Evolutionary conservation across 169 alveolate genomes (phyloP).

Genomic region (Plasmodium vinckei): DNA sequence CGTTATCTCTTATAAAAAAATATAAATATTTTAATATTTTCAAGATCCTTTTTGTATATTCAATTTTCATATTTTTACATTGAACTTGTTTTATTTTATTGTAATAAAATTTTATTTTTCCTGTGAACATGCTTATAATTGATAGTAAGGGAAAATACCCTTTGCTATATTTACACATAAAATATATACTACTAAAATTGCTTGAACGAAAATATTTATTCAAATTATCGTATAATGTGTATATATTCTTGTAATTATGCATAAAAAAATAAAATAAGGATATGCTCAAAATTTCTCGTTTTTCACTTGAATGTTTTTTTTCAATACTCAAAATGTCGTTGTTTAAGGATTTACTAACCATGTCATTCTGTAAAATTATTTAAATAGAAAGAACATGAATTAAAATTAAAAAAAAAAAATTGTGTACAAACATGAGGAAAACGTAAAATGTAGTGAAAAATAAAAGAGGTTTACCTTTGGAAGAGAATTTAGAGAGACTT

Average conservation of each 20-base stretch:
- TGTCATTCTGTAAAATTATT: constrained; percentile 32
- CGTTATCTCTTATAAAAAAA: constrained; percentile 40
- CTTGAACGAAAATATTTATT: constrained; percentile 20
- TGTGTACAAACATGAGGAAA: background rate
- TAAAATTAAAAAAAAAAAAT: background rate
- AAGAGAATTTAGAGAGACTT: constrained; percentile 10
- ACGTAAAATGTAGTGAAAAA: background rate
- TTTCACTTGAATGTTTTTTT: constrained; percentile 12
- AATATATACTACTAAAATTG: constrained; percentile 36
- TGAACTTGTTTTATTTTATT: background rate
- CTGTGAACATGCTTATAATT: constrained; percentile 11
- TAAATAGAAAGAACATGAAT: constrained; percentile 2
- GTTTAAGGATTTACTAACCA: constrained; percentile 41
- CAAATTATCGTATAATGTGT: constrained; percentile 16
- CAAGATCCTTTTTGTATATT: constrained; percentile 13
- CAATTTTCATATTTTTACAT: background rate
- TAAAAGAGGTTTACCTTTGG: constrained; percentile 16
- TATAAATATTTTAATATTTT: constrained; percentile 26
- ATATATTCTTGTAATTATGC: constrained; percentile 23
- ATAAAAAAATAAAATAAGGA: constrained; percentile 23
- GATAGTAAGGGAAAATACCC: constrained; percentile 26
- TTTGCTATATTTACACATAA: constrained; percentile 46
- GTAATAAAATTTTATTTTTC: background rate
- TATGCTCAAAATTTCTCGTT: constrained; percentile 38
- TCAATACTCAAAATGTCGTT: constrained; percentile 33